Base-by-base conservation (phyloP, 495 filamentous ascomycete species). In the Aspergillus bertholletiae region DNA sequence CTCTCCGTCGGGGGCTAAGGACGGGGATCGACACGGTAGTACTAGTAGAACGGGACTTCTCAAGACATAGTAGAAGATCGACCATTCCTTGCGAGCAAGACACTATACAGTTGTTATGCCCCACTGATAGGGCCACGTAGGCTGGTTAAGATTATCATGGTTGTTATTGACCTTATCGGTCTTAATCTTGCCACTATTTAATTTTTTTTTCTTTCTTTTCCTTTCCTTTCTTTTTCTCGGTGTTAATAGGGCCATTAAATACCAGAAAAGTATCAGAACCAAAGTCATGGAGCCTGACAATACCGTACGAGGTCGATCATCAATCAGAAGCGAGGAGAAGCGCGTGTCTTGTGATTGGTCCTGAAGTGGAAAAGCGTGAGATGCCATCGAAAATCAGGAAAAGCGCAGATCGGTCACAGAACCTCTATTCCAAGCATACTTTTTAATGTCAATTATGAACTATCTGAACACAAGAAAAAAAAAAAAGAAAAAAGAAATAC, bases 301-400 rank as follows among this genome's bases (percentile, higher is more conserved):
- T 58, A 56, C 54, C 32, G 28, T 49, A 57, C 51, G 18, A 28
- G 39, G 39, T 24, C 49, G 20, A 27, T 32, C 47, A 21, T 45
- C 50, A 55, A 58, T 52, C 57, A 49, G 26, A 49, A 48, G 43
- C 45, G 47, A 54, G 40, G 34, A 52, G 53, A 60, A 60, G 53
- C 49, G 53, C 58, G 39, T 46, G 53, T 60, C 58, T 60, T 52
- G 53, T 56, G 58, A 60, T 56, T 56, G 58, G 49, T 32, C 58
- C n/a, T 46, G 49, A 56, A 56, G 49, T 21, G 58, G 58, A 59
- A 59, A 52, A 49, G 44, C 24, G 57, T 51, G 48, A 32, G 46
- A 53, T 49, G 53, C 54, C 28, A 44, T 35, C 51, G 49, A 23
- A 27, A 30, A 30, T n/a, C 47, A 41, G 54, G 26, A 48, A 48